These are phyloP conservation scores for Chrysosporium keratinophilum DNA, from an alignment of 2,329 filamentous ascomycete genomes.

Conservation along the genomic window DNA sequence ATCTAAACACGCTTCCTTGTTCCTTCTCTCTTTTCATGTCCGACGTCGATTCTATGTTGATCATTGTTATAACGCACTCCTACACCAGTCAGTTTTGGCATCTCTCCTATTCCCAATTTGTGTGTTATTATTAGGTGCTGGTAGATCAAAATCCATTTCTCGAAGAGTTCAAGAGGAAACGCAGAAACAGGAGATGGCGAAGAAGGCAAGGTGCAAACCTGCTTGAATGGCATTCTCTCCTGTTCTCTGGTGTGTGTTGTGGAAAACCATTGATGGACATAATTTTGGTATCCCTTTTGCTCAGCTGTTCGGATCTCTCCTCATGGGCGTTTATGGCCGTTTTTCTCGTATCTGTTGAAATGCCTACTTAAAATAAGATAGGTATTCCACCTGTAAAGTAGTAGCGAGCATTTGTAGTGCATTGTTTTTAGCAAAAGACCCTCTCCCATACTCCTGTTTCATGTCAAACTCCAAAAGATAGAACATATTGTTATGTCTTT, in stretches of 20 bases:
- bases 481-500: too few relatives aligned
- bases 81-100: neutral
- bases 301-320: conserved; percentile 2
- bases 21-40: neutral
- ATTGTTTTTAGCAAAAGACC: neutral
- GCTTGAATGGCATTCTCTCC: neutral
- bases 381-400: conserved; percentile 1
- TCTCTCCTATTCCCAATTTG: conserved; percentile 2
- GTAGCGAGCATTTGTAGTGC: neutral
- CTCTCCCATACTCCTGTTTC: neutral
- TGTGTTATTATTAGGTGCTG: conserved; percentile 7
- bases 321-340: neutral
- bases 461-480: neutral
- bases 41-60: neutral
- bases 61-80: neutral
- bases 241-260: neutral
- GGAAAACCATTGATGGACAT: conserved; percentile 1
- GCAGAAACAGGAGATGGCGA: neutral
- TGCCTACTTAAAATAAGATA: neutral
- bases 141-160: conserved; percentile 1
- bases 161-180: neutral
- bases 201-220: neutral
- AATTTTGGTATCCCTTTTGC: neutral
- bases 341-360: neutral
- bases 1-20: conserved; percentile 7